phyloP scores from a whole-genome alignment of 768 basidiomycete species.

The Termitomyces sp. region DNA sequence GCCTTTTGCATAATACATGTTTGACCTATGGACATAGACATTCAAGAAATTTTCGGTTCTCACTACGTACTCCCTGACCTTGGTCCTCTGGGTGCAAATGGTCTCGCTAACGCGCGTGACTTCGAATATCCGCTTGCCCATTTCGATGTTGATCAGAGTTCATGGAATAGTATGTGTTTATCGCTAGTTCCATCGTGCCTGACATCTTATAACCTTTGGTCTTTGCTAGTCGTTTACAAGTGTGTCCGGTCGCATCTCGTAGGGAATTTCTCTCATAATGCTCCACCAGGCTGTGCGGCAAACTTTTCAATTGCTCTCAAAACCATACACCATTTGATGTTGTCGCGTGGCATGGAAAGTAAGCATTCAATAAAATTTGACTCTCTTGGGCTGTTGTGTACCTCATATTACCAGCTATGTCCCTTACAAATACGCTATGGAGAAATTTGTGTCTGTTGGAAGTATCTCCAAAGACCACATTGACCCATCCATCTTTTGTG shows the following conservation, averaged over 20 bases:
- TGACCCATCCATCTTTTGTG: conserved; percentile 68
- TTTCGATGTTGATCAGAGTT: conserved; percentile 63
- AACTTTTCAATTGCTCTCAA: conserved; percentile 52
- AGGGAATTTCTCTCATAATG: conserved; percentile 1
- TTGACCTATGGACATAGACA: conserved; percentile 35
- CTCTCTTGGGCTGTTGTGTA: not conserved
- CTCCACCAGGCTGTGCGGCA: conserved; percentile 48
- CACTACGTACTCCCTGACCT: conserved; percentile 66
- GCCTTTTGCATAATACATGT: not conserved
- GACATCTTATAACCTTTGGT: not conserved
- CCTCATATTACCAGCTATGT: conserved; percentile 43
- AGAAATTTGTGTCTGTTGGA: conserved; percentile 63
- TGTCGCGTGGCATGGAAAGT: conserved; percentile 72
- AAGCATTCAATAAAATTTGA: conserved; percentile 22
- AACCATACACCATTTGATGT: conserved; percentile 72
- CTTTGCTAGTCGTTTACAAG: conserved; percentile 46
- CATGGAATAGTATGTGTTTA: conserved; percentile 50
- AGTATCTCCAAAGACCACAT: conserved; percentile 69
- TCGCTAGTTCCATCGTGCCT: not conserved
- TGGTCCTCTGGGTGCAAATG: conserved; percentile 63
- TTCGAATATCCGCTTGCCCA: conserved; percentile 64
- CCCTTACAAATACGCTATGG: conserved; percentile 65
- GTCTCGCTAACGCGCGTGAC: conserved; percentile 64
- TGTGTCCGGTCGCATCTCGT: conserved; percentile 17
- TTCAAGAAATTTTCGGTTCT: conserved; percentile 62